These are phyloP conservation scores for Colletotrichum chlorophyti DNA, from an alignment of 2,329 filamentous ascomycete species.

Conservation along the genomic window DNA sequence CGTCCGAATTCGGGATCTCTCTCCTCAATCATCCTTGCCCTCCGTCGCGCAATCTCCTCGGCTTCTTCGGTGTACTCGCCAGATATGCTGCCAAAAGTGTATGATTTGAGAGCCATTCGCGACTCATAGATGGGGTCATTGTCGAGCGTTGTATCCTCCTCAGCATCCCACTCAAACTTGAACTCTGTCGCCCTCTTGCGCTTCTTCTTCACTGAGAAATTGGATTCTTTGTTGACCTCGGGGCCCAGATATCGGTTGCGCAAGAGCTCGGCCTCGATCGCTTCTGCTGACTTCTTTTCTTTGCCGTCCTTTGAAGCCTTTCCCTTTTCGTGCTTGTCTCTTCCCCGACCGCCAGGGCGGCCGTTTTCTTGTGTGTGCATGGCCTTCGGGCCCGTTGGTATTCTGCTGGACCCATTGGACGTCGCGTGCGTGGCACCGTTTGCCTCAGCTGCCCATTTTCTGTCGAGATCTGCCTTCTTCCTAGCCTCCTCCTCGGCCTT, in stretches of 20 bases:
- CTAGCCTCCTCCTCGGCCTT: slow-evolving; percentile 66
- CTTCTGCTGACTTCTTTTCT: slow-evolving; percentile 57
- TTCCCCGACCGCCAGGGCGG: slow-evolving; percentile 41
- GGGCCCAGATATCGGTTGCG: slow-evolving; percentile 90
- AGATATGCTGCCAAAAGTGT: slow-evolving; percentile 55
- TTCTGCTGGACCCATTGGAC: slow-evolving; percentile 52
- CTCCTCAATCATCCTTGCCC: slow-evolving; percentile 74
- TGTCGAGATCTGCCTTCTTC: slow-evolving; percentile 72
- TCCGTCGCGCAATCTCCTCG: slow-evolving; percentile 61
- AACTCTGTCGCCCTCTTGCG: slow-evolving; percentile 89
- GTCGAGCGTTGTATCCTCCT: slow-evolving; percentile 88
- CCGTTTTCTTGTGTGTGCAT: slow-evolving; percentile 35
- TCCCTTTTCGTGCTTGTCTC: slow-evolving; percentile 54
- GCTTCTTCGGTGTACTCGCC: slow-evolving; percentile 60
- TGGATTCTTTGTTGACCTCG: slow-evolving; percentile 81
- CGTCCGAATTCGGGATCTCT: slow-evolving; percentile 78
- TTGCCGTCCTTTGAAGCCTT: slow-evolving; percentile 46
- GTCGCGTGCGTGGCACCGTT: slow-evolving; percentile 37
- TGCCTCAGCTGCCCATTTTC: slow-evolving; percentile 40
- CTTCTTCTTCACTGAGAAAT: slow-evolving; percentile 96
- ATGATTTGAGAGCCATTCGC: slow-evolving; percentile 31
- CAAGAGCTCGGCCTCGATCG: slow-evolving; percentile 76
- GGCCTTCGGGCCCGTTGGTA: slow-evolving; percentile 22
- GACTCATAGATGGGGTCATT: slow-evolving; percentile 78
- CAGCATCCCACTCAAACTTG: slow-evolving; percentile 97